Evolutionary conservation across 192 early-diverging fungal genomes (phyloP).

Genomic region (Geosiphon pyriformis): DNA sequence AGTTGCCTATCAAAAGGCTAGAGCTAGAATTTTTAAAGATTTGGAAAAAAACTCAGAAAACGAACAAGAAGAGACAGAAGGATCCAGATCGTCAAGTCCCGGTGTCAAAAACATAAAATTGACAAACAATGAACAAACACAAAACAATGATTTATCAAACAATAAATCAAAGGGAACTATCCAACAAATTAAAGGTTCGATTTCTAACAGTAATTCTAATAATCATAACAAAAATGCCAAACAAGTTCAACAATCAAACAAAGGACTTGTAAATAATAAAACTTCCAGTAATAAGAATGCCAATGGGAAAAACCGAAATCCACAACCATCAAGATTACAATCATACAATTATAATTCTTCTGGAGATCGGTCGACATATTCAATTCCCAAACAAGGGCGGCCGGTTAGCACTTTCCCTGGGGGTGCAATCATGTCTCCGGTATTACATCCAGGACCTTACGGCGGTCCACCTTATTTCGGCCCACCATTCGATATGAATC

Average conservation of each 20-base stretch:
- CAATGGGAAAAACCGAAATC: conserved; percentile 6
- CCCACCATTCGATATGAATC: background rate
- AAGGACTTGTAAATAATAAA: conserved; percentile 10
- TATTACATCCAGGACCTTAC: conserved; percentile 4
- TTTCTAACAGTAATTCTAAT: background rate
- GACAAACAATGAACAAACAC: too few relatives aligned
- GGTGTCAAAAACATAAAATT: background rate
- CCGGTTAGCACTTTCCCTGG: conserved; percentile 10
- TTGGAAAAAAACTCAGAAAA: conserved; percentile 22
- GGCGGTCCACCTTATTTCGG: background rate
- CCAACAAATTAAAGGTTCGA: background rate
- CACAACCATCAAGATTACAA: conserved; percentile 8
- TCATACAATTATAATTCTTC: conserved; percentile 1
- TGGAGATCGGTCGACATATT: conserved; percentile 4
- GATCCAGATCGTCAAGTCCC: conserved; percentile 1
- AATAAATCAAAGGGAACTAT: too few relatives aligned
- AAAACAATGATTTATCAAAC: too few relatives aligned
- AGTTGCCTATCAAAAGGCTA: conserved; percentile 62
- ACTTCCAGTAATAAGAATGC: conserved; percentile 11
- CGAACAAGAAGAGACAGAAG: conserved; percentile 15
- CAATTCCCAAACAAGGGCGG: conserved; percentile 9
- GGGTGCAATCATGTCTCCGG: background rate
- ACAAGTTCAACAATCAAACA: conserved; percentile 12
- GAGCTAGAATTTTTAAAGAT: conserved; percentile 67
- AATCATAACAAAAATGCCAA: conserved; percentile 7